Evolutionary conservation across 2,329 filamentous ascomycete species (phyloP), one percentile per base, ranked within the genome.

Genomic region (Didymella arachidicola): DNA sequence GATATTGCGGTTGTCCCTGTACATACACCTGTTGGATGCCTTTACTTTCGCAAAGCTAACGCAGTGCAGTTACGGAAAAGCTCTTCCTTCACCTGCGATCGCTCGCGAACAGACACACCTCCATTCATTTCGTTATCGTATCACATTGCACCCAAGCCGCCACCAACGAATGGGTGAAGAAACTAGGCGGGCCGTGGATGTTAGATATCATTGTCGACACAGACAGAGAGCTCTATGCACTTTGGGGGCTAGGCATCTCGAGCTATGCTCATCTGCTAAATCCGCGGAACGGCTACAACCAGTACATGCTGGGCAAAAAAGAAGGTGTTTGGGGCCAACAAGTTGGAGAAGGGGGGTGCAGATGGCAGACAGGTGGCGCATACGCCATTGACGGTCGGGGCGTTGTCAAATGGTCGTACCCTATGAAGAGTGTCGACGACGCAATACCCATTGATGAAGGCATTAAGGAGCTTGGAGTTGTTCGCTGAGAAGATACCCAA

Each of bases 141-240:
- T 87, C 85, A 25, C 86, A 88, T 75, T 83, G 85, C 38, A 87
- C 85, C 8, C 72, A 78, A 4, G 77, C 80, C 22, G 84, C 86
- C 29, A 87, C 86, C 1, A 73, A 79, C 36, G 83, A 83, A 62
- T 87, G 85, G 85, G 67, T 86, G 44, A 82, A 84, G 62, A 77
- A 86, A 18, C 72, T 87, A 12, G 85, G 85, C 69, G 85, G 85
- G 58, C 77, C 83, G 14, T 85, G 85, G 82, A 81, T 80, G 70
- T 79, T 87, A 29, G 79, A 83, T 61, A 72, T 87, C 2, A 72
- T 87, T 55, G 74, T 86, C 55, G 85, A 87, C 73, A 81, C 85
- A 65, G 80, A 83, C 58, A 81, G 85, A 58, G 79, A 82, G 60
- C 67, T 86, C 34, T 87, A 88, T 66, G 84, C 85, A 2, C 80